Evolutionary conservation across 2,329 filamentous ascomycete species (phyloP), one percentile per base, ranked within the genome.

Genomic region (Aspergillus pseudoglaucus): DNA sequence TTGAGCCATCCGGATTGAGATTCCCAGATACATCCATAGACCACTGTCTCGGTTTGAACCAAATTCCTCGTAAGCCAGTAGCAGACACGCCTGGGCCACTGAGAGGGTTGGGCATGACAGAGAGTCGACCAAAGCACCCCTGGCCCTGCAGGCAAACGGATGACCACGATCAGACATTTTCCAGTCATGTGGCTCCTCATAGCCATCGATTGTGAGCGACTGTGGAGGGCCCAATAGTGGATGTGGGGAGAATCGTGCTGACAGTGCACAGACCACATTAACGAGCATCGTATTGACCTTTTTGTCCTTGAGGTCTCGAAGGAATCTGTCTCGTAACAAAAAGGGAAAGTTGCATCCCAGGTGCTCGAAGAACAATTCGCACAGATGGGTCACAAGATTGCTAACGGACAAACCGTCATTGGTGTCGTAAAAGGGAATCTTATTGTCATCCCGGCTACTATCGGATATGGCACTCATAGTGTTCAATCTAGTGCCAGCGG

Each of bases 11-110:
- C 89, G 83, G 51, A 95, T 95, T 0, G 89, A 85, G 45, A 91
- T 84, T 0, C 89, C 90, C 1, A 95, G 75, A 61, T 94, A 95
- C 88, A 95, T 94, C 89, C 90, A 95, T 6, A 95, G 68, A 0
- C 88, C 88, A 63, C 88, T 94, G 60, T 95, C 90, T 58, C 90
- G 87, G 55, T 88, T 88, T 9, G 87, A 87, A 1, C 89, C 90
- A 57, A 95, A 95, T 39, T 90, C 85, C 56, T 94, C 88, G 60
- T 95, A 95, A 0, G 88, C 89, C 69, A 95, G 80, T 23, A 95
- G 71, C 9, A 95, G 69, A 43, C 85, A 90, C 0, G 89, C 88
- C 59, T 95, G 90, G 0, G 93, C 87, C 8, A 88, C 88, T 20
- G 86, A 85, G 1, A 94, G 83, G 2, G 84, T 89, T 0, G 89